Evolutionary conservation across 164 flowering plant genomes (phyloP), one percentile per base, ranked within the genome.

Genomic region (Annona squamosa): DNA sequence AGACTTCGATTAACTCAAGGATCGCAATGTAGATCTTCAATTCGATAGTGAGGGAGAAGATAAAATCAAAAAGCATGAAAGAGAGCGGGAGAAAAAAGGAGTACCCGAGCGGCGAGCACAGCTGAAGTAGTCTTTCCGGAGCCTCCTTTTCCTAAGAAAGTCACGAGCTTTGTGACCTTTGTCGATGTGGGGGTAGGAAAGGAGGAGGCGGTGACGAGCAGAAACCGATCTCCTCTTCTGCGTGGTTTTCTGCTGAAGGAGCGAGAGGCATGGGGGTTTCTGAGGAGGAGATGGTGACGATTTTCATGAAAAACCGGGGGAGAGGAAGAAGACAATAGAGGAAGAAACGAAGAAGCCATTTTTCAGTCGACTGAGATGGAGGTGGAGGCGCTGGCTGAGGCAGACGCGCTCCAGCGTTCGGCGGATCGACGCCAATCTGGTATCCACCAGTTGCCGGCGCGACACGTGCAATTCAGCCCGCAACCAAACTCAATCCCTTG

Each of bases 71-170:
- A 17, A 66, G 3, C 3, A 41, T 5, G 16, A 66, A 13, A 46
- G 46, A 7, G 41, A 46, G 16, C n/a, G 10, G 41, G 5, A 2
- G 6, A 65, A 46, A 46, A 43, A 17, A 9, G 4, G 73, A 45
- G 45, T 19, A 91, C 98, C 97, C 92, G 96, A 73, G 98, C 94
- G 7, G 97, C 92, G 69, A 94, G 81, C 57, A 92, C 72, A 4
- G 98, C 85, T 41, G 96, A 78, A 42, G 97, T 88, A 48, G 98
- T 92, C 84, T 92, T 94, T 43, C 98, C 98, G 44, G 97, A 91
- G 5, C 98, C 98, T n/a, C 98, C 98, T 87, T 92, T 92, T 6
- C 97, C 98, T 63, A 94, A 70, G 75, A 94, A 94, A 4, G 97
- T 92, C 43, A 94, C 84, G 73, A 94, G 77, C 68, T 77, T 87